Evolutionary conservation across 2,329 filamentous ascomycete species (phyloP).

Genomic region (Aureobasidium leucospermi): DNA sequence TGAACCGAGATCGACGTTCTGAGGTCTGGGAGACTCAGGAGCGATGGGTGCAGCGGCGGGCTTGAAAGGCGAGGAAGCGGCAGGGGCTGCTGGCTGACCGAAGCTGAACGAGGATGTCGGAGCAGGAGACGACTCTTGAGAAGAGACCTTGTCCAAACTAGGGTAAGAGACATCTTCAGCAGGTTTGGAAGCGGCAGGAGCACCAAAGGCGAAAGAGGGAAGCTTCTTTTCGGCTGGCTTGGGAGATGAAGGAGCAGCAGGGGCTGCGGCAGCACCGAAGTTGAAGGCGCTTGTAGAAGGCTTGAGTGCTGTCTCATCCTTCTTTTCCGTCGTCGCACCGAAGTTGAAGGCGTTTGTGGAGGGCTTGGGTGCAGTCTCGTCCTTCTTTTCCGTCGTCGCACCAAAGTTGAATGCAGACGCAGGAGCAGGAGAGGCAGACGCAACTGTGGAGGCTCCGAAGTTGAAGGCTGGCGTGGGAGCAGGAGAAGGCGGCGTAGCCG

Average conservation of each 20-base stretch:
- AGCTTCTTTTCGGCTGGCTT: conserved; percentile 10
- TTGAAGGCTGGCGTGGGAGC: not conserved
- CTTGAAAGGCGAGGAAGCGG: conserved; percentile 7
- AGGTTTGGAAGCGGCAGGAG: not conserved
- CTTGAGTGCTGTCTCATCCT: not conserved
- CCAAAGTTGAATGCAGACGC: conserved; percentile 2
- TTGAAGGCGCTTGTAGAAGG: not conserved
- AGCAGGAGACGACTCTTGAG: not conserved
- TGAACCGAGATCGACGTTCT: not conserved
- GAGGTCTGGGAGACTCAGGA: not conserved
- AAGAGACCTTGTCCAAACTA: not conserved
- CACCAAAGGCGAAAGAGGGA: not conserved
- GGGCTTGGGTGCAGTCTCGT: not conserved
- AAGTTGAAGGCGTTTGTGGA: not conserved
- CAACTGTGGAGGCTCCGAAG: not conserved
- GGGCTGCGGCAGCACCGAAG: not conserved
- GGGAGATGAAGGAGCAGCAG: conserved; percentile 8
- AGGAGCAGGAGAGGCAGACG: not conserved
- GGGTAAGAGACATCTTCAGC: conserved; percentile 2
- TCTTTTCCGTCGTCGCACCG: not conserved
- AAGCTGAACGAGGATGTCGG: not conserved
- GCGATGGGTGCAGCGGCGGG: not conserved
- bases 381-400: not conserved
- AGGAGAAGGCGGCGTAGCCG: not conserved
- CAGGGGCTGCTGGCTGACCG: not conserved